These are phyloP conservation scores for Pachyrhizus erosus DNA, from an alignment of 306 rosid species.

Conservation along the genomic window DNA sequence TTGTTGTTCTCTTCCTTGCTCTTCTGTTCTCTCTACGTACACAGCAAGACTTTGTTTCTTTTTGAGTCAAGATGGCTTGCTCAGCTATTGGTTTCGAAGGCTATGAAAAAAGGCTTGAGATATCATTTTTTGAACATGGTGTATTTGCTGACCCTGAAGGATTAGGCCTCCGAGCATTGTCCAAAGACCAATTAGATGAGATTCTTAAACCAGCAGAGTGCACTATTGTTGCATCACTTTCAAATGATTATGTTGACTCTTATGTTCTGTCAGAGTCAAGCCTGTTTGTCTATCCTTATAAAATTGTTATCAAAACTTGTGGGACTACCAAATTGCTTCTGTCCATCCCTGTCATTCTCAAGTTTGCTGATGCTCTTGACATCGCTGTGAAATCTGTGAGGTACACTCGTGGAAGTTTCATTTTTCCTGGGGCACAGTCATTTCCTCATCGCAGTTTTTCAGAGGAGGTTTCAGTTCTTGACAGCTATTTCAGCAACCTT, in stretches of 20 bases:
- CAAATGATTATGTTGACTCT: constrained; percentile 80
- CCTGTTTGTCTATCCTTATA: constrained; percentile 80
- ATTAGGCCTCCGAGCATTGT: constrained; percentile 75
- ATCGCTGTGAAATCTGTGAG: constrained; percentile 81
- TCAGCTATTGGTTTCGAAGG: constrained; percentile 98
- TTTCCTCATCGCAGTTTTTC: constrained; percentile 84
- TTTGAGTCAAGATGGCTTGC: constrained; percentile 61
- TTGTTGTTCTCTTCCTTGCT: background rate
- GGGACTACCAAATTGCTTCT: constrained; percentile 91
- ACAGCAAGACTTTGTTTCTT: constrained; percentile 1
- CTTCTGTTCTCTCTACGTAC: constrained; percentile 30
- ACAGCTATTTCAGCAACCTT: constrained; percentile 69
- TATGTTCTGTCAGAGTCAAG: constrained; percentile 97
- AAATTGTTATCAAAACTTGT: constrained; percentile 88
- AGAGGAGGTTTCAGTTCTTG: constrained; percentile 81
- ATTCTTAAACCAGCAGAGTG: constrained; percentile 87
- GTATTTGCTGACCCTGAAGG: constrained; percentile 73
- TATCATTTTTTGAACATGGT: constrained; percentile 70
- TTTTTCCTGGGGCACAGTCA: constrained; percentile 83
- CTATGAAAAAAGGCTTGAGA: constrained; percentile 94
- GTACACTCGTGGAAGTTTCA: constrained; percentile 92
- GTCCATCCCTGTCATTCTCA: constrained; percentile 79
- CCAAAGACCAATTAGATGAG: constrained; percentile 76
- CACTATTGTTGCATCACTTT: constrained; percentile 85
- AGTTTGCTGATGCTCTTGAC: constrained; percentile 65